Percentiles rank a stretch among this genome's conserved stretches.
Conservation (phyloP, 177 flowering plant genomes). For the Vitis hybrid region DNA sequence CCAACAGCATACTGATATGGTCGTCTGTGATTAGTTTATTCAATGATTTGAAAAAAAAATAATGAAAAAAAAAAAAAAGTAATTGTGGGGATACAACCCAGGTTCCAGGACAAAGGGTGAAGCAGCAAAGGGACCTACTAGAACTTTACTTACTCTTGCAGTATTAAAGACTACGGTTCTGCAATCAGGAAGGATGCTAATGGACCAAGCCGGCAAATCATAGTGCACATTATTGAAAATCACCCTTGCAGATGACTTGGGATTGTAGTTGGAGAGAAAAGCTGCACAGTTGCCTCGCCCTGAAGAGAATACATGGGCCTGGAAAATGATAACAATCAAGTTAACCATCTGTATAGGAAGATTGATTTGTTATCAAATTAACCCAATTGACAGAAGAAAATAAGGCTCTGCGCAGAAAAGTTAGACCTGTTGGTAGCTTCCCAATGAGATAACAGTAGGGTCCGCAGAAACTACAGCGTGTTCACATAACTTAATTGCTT, state of each 20-base stretch:
- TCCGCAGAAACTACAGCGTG: conserved; percentile 77
- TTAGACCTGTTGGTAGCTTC: conserved; percentile 63
- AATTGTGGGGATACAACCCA: neutral
- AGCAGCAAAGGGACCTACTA: neutral
- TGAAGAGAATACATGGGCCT: conserved; percentile 74
- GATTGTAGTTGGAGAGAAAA: conserved; percentile 64
- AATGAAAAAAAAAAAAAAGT: neutral
- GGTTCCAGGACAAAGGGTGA: neutral
- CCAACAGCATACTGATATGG: neutral
- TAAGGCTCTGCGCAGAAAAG: neutral
- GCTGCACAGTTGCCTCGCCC: conserved; percentile 65
- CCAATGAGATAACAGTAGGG: conserved; percentile 68
- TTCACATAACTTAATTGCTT: conserved; percentile 82
- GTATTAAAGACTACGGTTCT: conserved; percentile 68
- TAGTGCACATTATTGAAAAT: conserved; percentile 67
- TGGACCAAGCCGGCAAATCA: conserved; percentile 83
- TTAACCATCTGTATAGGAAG: neutral
- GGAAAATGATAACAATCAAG: conserved; percentile 21
- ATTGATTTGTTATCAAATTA: neutral
- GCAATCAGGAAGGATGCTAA: conserved; percentile 92
- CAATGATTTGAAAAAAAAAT: neutral
- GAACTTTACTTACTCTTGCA: conserved; percentile 53
- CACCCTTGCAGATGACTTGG: conserved; percentile 47
- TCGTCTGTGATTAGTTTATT: neutral
- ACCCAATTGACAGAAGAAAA: neutral